Conservation (phyloP, 2,329 filamentous ascomycete genomes). For the Apiospora marii region DNA sequence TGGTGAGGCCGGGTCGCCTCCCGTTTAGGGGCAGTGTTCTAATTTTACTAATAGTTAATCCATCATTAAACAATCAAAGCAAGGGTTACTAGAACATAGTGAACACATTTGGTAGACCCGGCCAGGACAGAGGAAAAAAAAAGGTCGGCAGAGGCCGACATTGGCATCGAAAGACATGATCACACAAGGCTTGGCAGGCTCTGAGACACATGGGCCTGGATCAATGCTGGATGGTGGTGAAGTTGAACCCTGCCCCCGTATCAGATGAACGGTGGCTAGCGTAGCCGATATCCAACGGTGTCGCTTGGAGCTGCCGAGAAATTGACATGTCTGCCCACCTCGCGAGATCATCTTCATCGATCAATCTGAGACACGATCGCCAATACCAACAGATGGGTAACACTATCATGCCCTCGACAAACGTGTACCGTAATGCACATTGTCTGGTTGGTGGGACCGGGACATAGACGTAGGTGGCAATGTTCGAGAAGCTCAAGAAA, state of each 20-base stretch:
- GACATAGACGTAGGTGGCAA: background rate
- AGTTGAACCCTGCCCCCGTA: background rate
- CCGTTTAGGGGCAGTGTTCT: background rate
- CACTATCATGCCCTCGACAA: background rate
- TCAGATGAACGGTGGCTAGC: background rate
- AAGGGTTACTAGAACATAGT: background rate
- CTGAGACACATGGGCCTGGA: background rate
- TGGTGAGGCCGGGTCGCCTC: background rate
- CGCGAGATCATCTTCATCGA: slow-evolving; percentile 13
- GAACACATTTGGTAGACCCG: background rate
- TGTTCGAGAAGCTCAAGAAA: too few relatives aligned
- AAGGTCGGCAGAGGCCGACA: background rate
- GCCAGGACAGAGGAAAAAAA: too few relatives aligned
- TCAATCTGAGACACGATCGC: slow-evolving; percentile 8
- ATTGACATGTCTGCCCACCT: background rate
- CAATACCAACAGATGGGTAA: background rate
- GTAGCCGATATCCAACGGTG: background rate
- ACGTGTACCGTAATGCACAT: background rate
- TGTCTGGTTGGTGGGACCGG: background rate
- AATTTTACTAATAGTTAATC: background rate
- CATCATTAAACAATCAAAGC: background rate
- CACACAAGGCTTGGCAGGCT: background rate
- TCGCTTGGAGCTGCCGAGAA: background rate
- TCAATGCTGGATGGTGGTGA: background rate
- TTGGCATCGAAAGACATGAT: background rate